These are phyloP conservation scores for Tricholoma furcatifolium DNA, from an alignment of 768 basidiomycete species.

Conservation along the genomic window DNA sequence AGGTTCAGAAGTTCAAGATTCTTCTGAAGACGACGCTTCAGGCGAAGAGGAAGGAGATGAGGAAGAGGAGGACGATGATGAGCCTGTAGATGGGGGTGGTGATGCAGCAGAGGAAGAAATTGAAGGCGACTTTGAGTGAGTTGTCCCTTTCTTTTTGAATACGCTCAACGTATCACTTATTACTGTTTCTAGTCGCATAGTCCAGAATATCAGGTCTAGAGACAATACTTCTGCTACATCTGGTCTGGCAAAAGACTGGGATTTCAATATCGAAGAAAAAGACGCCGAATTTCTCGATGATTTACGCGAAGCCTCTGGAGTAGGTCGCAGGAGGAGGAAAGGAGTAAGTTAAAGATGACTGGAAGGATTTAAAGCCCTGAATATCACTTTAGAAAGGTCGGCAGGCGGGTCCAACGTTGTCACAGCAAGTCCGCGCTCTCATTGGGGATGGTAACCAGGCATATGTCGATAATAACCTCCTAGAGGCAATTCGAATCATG, in stretches of 20 bases:
- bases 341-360: conserved; percentile 33
- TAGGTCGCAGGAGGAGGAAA: conserved; percentile 51
- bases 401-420: conserved; percentile 51
- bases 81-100: conserved; percentile 17
- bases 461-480: conserved; percentile 69
- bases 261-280: conserved; percentile 65
- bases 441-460: conserved; percentile 88
- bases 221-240: conserved; percentile 40
- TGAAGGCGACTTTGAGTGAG: conserved; percentile 62
- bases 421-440: conserved; percentile 67
- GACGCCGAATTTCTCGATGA: conserved; percentile 74
- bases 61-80: conserved; percentile 16
- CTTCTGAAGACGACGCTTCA: conserved; percentile 9
- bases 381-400: conserved; percentile 39
- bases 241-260: conserved; percentile 68
- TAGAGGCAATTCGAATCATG: conserved; percentile 75
- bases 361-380: neutral
- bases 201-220: conserved; percentile 59
- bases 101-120: conserved; percentile 44
- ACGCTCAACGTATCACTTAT: neutral
- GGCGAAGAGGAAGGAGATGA: conserved; percentile 14
- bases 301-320: conserved; percentile 69
- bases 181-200: conserved; percentile 51
- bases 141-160: neutral
- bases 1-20: conserved; percentile 1